These are phyloP conservation scores for Epichloe gansuensis DNA, from an alignment of 2,329 filamentous ascomycete species.

Conservation along the genomic window DNA sequence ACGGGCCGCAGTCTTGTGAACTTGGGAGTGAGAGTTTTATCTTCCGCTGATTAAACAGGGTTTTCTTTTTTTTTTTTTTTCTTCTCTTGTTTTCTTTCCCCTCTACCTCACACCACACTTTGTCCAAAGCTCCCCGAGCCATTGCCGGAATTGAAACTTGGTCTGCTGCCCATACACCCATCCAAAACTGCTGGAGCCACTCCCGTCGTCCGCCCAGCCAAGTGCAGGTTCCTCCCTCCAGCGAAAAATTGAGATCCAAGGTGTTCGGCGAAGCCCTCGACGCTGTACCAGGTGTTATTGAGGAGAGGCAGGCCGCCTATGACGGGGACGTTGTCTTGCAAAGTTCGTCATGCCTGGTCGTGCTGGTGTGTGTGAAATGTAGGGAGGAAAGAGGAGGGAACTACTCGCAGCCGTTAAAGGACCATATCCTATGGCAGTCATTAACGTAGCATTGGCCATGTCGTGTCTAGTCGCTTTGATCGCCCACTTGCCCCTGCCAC, in stretches of 20 bases:
- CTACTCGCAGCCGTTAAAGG: no score
- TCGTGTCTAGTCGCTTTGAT: no score
- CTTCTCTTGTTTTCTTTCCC: background rate
- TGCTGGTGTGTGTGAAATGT: background rate
- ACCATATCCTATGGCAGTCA: no score
- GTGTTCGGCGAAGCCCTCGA: background rate
- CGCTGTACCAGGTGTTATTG: background rate
- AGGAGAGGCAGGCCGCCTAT: background rate
- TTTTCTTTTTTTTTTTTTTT: background rate
- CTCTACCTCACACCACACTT: background rate
- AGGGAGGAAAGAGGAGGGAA: no score
- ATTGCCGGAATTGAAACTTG: background rate
- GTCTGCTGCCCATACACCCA: background rate
- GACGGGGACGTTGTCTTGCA: background rate
- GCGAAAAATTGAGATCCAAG: background rate
- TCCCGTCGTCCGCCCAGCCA: background rate
- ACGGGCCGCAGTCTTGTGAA: background rate
- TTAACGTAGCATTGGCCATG: no score
- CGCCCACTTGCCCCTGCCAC: no score
- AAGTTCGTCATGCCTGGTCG: background rate
- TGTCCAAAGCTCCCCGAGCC: background rate
- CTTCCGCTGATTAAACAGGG: no score
- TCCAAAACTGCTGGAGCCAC: background rate
- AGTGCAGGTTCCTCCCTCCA: background rate
- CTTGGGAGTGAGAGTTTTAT: background rate